phyloP scores from a whole-genome alignment of 2,329 filamentous ascomycete species.

The Hypoxylon sp. region DNA sequence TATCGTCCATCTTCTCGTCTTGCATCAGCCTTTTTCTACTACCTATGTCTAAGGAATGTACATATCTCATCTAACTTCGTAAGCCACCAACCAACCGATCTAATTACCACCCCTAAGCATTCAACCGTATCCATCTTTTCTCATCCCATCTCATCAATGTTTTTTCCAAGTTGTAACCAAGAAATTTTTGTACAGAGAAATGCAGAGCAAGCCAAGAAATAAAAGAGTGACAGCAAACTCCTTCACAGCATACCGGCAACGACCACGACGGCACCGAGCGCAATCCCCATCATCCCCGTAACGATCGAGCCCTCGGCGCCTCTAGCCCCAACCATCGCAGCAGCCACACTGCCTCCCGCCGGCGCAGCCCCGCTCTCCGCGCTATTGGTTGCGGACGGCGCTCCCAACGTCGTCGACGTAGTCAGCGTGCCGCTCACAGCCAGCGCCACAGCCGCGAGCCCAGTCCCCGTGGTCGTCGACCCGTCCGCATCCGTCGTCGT shows the following conservation, averaged over 20 bases:
- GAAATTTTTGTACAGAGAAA: neutral
- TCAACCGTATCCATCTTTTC: no score
- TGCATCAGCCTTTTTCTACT: neutral
- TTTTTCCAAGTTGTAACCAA: neutral
- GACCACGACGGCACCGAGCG: constrained; percentile 44
- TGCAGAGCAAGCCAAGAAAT: neutral
- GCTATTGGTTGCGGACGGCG: constrained; percentile 29
- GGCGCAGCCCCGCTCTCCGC: constrained; percentile 36
- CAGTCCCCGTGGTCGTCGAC: constrained; percentile 47
- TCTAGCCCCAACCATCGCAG: neutral
- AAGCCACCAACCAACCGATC: no score
- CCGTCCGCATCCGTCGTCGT: constrained; percentile 50
- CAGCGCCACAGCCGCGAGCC: constrained; percentile 46
- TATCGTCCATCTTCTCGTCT: neutral
- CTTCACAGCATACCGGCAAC: constrained; percentile 48
- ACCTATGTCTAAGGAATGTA: no score
- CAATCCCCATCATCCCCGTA: constrained; percentile 47
- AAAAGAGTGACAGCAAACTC: neutral
- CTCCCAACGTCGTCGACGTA: constrained; percentile 46
- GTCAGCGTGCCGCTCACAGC: constrained; percentile 53
- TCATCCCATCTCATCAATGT: no score
- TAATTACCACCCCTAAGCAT: no score
- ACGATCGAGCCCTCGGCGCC: constrained; percentile 46
- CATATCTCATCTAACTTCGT: no score
- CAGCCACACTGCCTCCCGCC: constrained; percentile 3